phyloP scores from a whole-genome alignment of 208 protist genomes.

The Angomonas ambiguus region DNA sequence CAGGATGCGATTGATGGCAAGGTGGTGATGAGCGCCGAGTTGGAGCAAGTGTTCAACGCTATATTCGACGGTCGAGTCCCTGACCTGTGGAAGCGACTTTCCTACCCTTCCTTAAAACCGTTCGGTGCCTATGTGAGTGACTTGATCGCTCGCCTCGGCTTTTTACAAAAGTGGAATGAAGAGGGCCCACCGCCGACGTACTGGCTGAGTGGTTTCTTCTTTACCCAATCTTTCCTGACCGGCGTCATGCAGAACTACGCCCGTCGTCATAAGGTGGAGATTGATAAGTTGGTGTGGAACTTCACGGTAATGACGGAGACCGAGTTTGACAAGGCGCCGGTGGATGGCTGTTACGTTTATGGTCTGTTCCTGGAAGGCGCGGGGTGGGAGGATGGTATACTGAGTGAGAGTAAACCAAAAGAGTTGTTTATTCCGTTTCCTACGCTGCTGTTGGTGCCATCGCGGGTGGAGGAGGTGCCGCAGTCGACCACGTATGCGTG shows the following conservation, averaged over 20 bases:
- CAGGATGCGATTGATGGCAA: constrained; percentile 94
- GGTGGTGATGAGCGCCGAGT: constrained; percentile 96
- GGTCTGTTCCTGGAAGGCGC: constrained; percentile 90
- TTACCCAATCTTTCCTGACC: constrained; percentile 96
- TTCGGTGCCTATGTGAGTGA: constrained; percentile 95
- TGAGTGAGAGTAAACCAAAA: constrained; percentile 90
- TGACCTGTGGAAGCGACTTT: constrained; percentile 79
- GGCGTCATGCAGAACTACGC: constrained; percentile 97
- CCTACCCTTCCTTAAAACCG: constrained; percentile 97
- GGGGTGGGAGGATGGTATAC: constrained; percentile 66
- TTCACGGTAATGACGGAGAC: constrained; percentile 82
- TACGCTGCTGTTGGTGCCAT: constrained; percentile 61
- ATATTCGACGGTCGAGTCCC: constrained; percentile 94
- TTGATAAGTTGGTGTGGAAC: constrained; percentile 95
- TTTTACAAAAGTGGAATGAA: constrained; percentile 87
- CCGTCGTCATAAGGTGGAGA: constrained; percentile 93
- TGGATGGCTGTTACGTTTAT: constrained; percentile 87
- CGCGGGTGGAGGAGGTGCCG: constrained; percentile 44
- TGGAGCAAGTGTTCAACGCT: constrained; percentile 94
- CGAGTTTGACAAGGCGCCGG: constrained; percentile 29
- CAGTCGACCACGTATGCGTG: constrained; percentile 76
- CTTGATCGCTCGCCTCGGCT: constrained; percentile 89
- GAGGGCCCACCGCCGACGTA: constrained; percentile 84
- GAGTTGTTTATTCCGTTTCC: constrained; percentile 90
- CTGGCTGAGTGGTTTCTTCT: constrained; percentile 97